Conservation (phyloP, 1,284 basidiomycete genomes). For the Leccinum variabile region DNA sequence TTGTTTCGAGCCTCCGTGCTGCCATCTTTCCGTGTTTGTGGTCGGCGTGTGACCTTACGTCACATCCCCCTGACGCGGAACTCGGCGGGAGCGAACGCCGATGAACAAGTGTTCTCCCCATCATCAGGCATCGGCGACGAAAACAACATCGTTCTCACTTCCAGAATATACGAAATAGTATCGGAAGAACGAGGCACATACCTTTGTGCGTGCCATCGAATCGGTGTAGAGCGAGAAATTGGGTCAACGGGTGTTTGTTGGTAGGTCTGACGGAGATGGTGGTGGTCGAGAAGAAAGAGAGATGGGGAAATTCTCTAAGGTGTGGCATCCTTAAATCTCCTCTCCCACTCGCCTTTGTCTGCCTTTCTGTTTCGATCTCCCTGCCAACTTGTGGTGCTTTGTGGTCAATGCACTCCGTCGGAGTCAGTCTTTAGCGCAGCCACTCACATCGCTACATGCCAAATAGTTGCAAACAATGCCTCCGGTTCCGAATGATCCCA, state of each 20-base stretch:
- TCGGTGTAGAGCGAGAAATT: slow-evolving; percentile 9
- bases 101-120: neutral
- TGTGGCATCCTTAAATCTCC: slow-evolving; percentile 18
- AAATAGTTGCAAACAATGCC: slow-evolving; percentile 7
- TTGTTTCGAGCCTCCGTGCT: slow-evolving; percentile 30
- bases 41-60: slow-evolving; percentile 12
- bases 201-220: slow-evolving; percentile 34
- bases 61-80: slow-evolving; percentile 14
- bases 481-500: too few species aligned
- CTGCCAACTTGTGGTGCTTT: slow-evolving; percentile 25
- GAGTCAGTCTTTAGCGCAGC: neutral
- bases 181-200: slow-evolving; percentile 11
- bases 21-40: slow-evolving; percentile 20
- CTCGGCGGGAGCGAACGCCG: neutral
- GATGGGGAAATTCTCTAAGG: slow-evolving; percentile 7
- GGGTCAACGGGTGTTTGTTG: neutral
- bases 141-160: neutral
- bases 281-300: slow-evolving; percentile 22
- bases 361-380: slow-evolving; percentile 17
- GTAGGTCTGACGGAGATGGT: slow-evolving; percentile 16
- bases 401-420: slow-evolving; percentile 22
- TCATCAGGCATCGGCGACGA: slow-evolving; percentile 14
- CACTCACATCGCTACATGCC: slow-evolving; percentile 9
- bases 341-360: slow-evolving; percentile 6
- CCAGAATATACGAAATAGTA: slow-evolving; percentile 3